phyloP scores from a whole-genome alignment of 1,139 yeast genomes.

The Yarrowia galli region DNA sequence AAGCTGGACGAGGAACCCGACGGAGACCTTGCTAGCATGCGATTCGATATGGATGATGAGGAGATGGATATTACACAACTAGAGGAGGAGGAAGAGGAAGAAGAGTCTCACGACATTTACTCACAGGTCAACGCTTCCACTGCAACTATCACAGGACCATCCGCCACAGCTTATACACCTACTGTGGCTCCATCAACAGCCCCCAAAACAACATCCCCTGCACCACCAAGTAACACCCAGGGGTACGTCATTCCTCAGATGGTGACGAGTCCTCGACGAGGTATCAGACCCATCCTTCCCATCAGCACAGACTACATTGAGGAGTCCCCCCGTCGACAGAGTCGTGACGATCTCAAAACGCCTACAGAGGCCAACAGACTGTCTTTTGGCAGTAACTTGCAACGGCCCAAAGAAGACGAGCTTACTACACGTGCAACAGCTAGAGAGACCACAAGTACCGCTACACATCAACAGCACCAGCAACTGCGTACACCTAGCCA shows the following conservation, averaged over 20 bases:
- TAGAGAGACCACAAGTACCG: too few species aligned
- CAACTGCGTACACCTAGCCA: neutral
- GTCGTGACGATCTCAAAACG: neutral
- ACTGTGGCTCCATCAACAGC: too few species aligned
- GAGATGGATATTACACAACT: neutral
- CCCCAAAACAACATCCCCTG: neutral
- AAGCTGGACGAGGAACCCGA: slow-evolving; percentile 27
- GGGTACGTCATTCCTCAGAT: neutral
- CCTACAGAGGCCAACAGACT: neutral
- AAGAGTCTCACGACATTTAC: slow-evolving; percentile 2
- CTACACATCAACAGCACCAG: neutral
- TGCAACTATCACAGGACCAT: slow-evolving; percentile 11
- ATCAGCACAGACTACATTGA: slow-evolving; percentile 21
- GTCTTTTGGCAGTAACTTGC: neutral
- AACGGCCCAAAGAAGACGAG: too few species aligned
- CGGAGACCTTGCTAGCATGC: slow-evolving; percentile 36
- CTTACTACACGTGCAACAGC: too few species aligned
- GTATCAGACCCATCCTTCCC: slow-evolving; percentile 22
- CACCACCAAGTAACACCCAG: neutral
- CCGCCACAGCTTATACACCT: neutral
- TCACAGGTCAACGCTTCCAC: slow-evolving; percentile 12
- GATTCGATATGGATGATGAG: slow-evolving; percentile 17
- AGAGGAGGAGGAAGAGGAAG: neutral
- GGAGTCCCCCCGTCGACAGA: slow-evolving; percentile 15
- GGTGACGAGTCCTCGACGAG: slow-evolving; percentile 16